Base-by-base conservation (phyloP, 768 basidiomycete genomes). In the Tricholoma terreum region DNA sequence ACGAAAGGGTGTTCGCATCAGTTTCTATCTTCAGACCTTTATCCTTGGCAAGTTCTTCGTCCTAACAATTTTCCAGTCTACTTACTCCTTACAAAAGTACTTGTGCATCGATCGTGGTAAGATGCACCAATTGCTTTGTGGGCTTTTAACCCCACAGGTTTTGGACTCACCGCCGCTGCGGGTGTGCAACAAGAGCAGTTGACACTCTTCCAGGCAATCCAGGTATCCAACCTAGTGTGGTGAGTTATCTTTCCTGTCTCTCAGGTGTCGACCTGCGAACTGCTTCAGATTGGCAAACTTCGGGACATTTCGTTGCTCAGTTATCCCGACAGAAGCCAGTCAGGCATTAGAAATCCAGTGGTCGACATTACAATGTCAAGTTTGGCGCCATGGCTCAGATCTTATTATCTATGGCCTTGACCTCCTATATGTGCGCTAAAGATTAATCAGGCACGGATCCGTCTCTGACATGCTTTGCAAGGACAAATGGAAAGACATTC, bases 171-270 rank as follows among this genome's bases (percentile, higher is more conserved):
- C 6, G 63, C 77, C 17, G 71, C 77, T 38, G 75, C 77, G 4
- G 61, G 75, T 17, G 70, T 73, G 10, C 72, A 72, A 52, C 62
- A 67, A 15, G 52, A 54, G 4, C 55, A 70, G n/a, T 65, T 78
- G 17, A 72, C 76, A 0, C 61, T 78, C 30, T 71, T 74, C 51
- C 75, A 79, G 64, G 77, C 71, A 6, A 61, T 78, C 50, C 73
- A 74, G 52, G 72, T 77, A 17, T 75, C 73, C 21, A 75, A 77
- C 62, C 63, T 77, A 34, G 74, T 77, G 43, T 79, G 75, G 75
- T 74, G 15, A 8, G 69, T 60, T 9, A n/a, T 46, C 43, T 36
- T n/a, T 15, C 21, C 17, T 24, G 42, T 27, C 24, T 17, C 42
- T 9, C 33, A 57, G 40, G 50, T 40, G 49, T 45, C 19, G 19